phyloP scores from a whole-genome alignment of 192 early-diverging fungal species.

The Chytriomyces confervae region DNA sequence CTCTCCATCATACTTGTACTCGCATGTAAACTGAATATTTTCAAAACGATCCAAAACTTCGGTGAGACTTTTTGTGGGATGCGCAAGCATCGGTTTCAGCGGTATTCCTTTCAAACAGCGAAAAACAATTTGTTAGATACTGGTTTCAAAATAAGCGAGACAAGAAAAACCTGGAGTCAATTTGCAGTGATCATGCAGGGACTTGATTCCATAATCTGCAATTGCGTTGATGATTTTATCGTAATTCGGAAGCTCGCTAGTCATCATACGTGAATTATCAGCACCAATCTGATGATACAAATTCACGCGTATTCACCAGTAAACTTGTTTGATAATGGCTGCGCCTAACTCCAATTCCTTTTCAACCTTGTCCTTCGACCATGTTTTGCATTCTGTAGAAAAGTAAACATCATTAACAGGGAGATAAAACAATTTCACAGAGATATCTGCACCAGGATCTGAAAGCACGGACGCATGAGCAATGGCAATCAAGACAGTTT shows the following conservation, averaged over 20 bases:
- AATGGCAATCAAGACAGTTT: constrained; percentile 86
- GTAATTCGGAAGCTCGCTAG: constrained; percentile 91
- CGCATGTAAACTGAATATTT: constrained; percentile 91
- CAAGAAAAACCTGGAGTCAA: constrained; percentile 75
- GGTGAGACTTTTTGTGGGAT: constrained; percentile 92
- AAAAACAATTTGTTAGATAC: neutral
- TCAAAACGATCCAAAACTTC: constrained; percentile 96
- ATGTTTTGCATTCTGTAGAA: constrained; percentile 36
- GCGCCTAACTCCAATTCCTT: constrained; percentile 55
- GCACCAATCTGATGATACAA: neutral
- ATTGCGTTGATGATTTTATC: constrained; percentile 89
- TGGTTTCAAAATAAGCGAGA: neutral
- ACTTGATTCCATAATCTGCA: constrained; percentile 73
- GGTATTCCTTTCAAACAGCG: constrained; percentile 74
- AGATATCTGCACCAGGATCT: constrained; percentile 50
- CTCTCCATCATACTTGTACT: constrained; percentile 99
- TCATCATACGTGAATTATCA: neutral
- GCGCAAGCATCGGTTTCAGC: constrained; percentile 98
- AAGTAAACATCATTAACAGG: constrained; percentile 21
- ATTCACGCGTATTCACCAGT: constrained; percentile 54
- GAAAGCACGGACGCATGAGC: constrained; percentile 81
- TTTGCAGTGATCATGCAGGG: constrained; percentile 79
- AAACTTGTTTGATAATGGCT: constrained; percentile 68
- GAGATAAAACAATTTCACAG: neutral
- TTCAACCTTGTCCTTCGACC: constrained; percentile 55